Evolutionary conservation across 1,284 basidiomycete genomes (phyloP), one percentile per base, ranked within the genome.

Genomic region (Pseudozyma thailandica): DNA sequence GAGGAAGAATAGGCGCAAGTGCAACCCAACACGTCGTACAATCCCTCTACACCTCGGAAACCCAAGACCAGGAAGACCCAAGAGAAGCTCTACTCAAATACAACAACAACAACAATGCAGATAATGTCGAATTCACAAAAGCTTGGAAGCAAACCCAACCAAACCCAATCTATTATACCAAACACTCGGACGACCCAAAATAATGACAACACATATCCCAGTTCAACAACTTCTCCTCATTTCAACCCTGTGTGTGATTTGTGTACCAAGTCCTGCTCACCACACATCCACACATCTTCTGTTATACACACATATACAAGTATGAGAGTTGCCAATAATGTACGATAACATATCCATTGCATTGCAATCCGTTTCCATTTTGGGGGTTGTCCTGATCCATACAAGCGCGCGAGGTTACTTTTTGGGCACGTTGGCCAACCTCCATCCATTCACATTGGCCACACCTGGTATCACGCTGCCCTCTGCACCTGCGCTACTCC

Each of bases 1-100:
- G 94, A 26, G 96, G 96, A 44, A 86, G 95, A 27, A 92, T 99
- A 43, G 96, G 96, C 23, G 91, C 93, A 33, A 93, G 92, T 84
- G 95, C 93, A 5, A 97, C 92, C 44, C 93, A 96, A 74, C 92
- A 95, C 79, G 88, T 97, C 65, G 93, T 98, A 41, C 93, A 96
- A 84, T 91, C 92, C 76, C 85, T 98, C 81, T 93, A 94, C 54
- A 27, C 30, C 30, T 15, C 38, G 3, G 21, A 9, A 27, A 58
- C 44, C 4, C 42, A 56, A 59, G 72, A 66, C 65, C 54, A 49
- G 72, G 64, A 79, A 44, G 85, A 98, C 91, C 95, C 95, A 28
- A 90, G 95, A 70, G 94, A 97, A 49, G 95, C 95, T 4, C 85
- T 98, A 68, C 90, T 98, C 86, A 93, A 90, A 84, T 98, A 95